Evolutionary conservation across 805 yeast genomes (phyloP).

Genomic region (Saccharomycopsis javanensis): DNA sequence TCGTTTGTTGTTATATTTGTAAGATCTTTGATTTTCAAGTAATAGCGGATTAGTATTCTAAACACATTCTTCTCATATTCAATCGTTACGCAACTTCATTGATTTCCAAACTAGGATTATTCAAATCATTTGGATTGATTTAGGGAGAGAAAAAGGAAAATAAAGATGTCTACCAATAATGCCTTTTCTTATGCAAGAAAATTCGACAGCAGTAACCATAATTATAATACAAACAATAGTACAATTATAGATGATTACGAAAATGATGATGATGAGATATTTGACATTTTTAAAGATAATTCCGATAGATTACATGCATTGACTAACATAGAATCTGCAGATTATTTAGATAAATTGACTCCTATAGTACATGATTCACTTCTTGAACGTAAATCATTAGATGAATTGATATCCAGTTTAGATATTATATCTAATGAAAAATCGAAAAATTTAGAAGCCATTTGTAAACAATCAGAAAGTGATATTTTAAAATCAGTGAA

Average conservation of each 20-base stretch:
- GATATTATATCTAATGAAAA: conserved; percentile 48
- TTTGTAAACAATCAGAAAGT: conserved; percentile 53
- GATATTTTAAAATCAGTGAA: conserved; percentile 49
- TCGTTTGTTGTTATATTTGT: not conserved
- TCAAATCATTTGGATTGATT: too few species aligned
- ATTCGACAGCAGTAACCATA: not conserved
- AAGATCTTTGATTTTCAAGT: not conserved
- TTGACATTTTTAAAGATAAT: conserved; percentile 15
- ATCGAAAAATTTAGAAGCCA: conserved; percentile 51
- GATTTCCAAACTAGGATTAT: too few species aligned
- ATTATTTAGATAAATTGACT: conserved; percentile 69
- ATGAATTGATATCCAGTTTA: conserved; percentile 45
- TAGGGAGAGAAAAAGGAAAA: too few species aligned
- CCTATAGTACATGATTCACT: conserved; percentile 64
- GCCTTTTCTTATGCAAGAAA: not conserved
- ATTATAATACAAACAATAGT: not conserved
- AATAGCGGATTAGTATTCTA: too few species aligned
- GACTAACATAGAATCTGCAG: conserved; percentile 25
- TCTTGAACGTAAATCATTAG: conserved; percentile 34
- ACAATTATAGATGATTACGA: not conserved
- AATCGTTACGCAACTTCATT: too few species aligned
- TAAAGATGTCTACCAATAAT: not conserved
- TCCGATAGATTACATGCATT: conserved; percentile 13
- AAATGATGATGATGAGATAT: conserved; percentile 15
- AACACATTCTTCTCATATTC: too few species aligned